Evolutionary conservation across 192 early-diverging fungal species (phyloP).

Genomic region (Gigaspora rosea): DNA sequence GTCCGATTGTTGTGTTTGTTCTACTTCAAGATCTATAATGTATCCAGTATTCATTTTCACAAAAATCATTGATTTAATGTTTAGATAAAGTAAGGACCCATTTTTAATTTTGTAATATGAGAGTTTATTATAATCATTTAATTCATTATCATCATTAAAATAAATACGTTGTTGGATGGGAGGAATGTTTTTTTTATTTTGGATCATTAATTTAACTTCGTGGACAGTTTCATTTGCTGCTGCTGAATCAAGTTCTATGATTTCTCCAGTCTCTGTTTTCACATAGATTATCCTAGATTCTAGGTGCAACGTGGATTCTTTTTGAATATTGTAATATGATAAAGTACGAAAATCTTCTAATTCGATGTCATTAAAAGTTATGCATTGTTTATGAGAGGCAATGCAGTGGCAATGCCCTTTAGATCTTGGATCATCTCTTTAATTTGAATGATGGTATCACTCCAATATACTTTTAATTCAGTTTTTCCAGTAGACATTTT

Average conservation of each 20-base stretch:
- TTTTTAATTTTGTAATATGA: background rate
- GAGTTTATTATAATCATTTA: background rate
- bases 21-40: background rate
- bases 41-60: no score
- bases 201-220: background rate
- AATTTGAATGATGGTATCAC: background rate
- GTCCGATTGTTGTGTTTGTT: background rate
- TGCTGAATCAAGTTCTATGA: background rate
- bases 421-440: conserved; percentile 11
- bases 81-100: background rate
- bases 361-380: background rate
- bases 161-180: background rate
- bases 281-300: background rate
- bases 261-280: background rate
- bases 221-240: background rate
- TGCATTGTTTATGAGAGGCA: background rate
- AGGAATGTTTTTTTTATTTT: background rate
- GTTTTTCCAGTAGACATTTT: background rate
- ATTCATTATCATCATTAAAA: background rate
- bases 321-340: conserved; percentile 8
- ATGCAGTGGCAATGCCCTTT: no score
- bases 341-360: background rate
- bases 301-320: conserved; percentile 12
- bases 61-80: background rate
- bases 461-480: background rate